Percentiles rank a stretch among this genome's conserved stretches.
phyloP scores from a whole-genome alignment of 2,329 filamentous ascomycete genomes.

The Fusarium irregulare region DNA sequence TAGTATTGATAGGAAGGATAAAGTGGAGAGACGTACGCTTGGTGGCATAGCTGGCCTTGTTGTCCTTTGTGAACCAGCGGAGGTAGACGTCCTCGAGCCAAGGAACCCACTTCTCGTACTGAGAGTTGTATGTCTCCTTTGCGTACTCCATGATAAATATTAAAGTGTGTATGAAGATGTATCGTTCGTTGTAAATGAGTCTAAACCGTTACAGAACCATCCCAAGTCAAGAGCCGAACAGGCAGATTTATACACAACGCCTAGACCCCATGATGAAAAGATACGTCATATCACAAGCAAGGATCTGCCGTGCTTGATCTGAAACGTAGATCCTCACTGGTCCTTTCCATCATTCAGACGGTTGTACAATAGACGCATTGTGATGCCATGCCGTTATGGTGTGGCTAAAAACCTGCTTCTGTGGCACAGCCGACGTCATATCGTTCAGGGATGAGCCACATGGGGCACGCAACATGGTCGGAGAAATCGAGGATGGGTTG shows the following conservation, averaged over 20 bases:
- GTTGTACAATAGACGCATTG: slow-evolving; percentile 29
- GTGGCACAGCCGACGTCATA: slow-evolving; percentile 41
- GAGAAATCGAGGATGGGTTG: background rate
- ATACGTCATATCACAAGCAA: slow-evolving; percentile 41
- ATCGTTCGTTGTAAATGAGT: background rate
- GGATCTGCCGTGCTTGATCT: slow-evolving; percentile 3
- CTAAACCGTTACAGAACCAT: background rate
- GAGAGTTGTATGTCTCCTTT: slow-evolving; percentile 73
- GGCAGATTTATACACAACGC: slow-evolving; percentile 27
- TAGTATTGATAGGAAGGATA: background rate
- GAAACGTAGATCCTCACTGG: slow-evolving; percentile 39
- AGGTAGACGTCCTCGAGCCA: slow-evolving; percentile 82
- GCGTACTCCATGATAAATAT: slow-evolving; percentile 63
- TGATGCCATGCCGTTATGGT: slow-evolving; percentile 40
- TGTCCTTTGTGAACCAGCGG: slow-evolving; percentile 79
- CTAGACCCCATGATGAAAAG: slow-evolving; percentile 12
- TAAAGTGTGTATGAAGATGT: background rate
- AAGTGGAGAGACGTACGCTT: slow-evolving; percentile 63
- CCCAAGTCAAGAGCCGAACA: background rate
- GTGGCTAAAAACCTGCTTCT: slow-evolving; percentile 45
- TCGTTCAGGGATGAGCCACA: slow-evolving; percentile 32
- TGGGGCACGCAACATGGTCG: background rate
- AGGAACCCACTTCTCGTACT: slow-evolving; percentile 81
- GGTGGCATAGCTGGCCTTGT: slow-evolving; percentile 78
- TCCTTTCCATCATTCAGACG: slow-evolving; percentile 13